These are phyloP conservation scores for Corylus avellana DNA, from an alignment of 306 rosid genomes.

Conservation along the genomic window DNA sequence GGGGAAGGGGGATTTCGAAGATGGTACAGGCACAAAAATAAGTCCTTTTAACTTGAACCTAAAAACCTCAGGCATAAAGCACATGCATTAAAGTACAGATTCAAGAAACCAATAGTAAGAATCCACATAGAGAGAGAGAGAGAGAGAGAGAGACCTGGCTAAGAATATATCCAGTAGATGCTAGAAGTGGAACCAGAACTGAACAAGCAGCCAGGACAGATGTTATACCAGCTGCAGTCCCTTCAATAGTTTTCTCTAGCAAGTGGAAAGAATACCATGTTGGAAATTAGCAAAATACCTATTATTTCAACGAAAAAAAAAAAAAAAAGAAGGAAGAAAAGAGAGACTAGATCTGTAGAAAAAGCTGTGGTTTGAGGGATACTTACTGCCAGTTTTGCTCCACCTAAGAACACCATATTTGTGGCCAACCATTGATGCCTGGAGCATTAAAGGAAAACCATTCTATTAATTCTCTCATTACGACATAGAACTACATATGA, in stretches of 20 bases:
- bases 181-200: slow-evolving; percentile 79
- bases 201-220: slow-evolving; percentile 91
- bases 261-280: slow-evolving; percentile 29
- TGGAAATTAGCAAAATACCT: slow-evolving; percentile 5
- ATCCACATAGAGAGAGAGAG: slow-evolving; percentile 21
- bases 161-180: slow-evolving; percentile 84
- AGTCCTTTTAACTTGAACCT: background rate
- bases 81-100: background rate
- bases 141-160: slow-evolving; percentile 62
- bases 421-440: slow-evolving; percentile 98
- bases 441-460: slow-evolving; percentile 23
- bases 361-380: background rate
- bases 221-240: slow-evolving; percentile 97
- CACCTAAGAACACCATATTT: slow-evolving; percentile 93
- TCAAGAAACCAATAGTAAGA: background rate
- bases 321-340: background rate
- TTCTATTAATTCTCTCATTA: background rate
- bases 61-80: background rate
- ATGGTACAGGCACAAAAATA: background rate
- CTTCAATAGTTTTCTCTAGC: slow-evolving; percentile 97
- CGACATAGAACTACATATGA: background rate
- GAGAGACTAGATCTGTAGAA: background rate
- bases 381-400: slow-evolving; percentile 97
- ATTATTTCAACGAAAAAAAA: background rate
- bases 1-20: background rate